phyloP scores from a whole-genome alignment of 768 basidiomycete genomes.

The Rhodocollybia butyracea region DNA sequence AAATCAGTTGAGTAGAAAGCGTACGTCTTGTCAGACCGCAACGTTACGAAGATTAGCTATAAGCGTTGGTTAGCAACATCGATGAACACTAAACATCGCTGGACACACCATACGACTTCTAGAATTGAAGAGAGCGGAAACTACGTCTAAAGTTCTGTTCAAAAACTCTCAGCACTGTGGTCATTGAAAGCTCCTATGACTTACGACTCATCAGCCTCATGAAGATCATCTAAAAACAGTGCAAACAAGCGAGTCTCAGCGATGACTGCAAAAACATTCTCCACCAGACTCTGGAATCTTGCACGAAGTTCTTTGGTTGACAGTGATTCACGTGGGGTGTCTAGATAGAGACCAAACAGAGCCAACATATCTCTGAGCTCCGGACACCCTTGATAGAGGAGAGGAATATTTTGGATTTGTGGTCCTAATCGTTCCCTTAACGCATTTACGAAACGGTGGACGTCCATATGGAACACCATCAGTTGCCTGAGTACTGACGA shows the following conservation, averaged over 20 bases:
- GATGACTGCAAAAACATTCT: slow-evolving; percentile 66
- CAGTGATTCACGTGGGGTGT: slow-evolving; percentile 50
- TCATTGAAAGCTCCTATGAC: background rate
- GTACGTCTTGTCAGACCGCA: slow-evolving; percentile 55
- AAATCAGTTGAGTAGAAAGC: slow-evolving; percentile 14
- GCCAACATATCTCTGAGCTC: slow-evolving; percentile 63
- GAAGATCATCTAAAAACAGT: slow-evolving; percentile 69
- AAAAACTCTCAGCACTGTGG: background rate
- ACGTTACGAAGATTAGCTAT: slow-evolving; percentile 62
- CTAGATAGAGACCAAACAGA: slow-evolving; percentile 49
- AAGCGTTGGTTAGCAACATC: slow-evolving; percentile 8
- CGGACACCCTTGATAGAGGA: slow-evolving; percentile 69
- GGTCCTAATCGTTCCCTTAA: slow-evolving; percentile 63
- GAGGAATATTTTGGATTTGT: slow-evolving; percentile 63
- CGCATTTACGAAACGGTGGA: slow-evolving; percentile 60
- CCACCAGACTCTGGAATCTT: slow-evolving; percentile 67
- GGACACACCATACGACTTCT: slow-evolving; percentile 57
- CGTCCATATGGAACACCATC: slow-evolving; percentile 70
- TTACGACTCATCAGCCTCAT: slow-evolving; percentile 71
- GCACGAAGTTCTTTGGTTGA: slow-evolving; percentile 61
- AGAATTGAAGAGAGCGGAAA: slow-evolving; percentile 62
- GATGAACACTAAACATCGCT: background rate
- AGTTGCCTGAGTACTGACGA: slow-evolving; percentile 72
- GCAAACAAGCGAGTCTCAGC: slow-evolving; percentile 70
- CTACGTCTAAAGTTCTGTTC: slow-evolving; percentile 60